Conservation (phyloP, 805 yeast species). For the Candida ponderosae region DNA sequence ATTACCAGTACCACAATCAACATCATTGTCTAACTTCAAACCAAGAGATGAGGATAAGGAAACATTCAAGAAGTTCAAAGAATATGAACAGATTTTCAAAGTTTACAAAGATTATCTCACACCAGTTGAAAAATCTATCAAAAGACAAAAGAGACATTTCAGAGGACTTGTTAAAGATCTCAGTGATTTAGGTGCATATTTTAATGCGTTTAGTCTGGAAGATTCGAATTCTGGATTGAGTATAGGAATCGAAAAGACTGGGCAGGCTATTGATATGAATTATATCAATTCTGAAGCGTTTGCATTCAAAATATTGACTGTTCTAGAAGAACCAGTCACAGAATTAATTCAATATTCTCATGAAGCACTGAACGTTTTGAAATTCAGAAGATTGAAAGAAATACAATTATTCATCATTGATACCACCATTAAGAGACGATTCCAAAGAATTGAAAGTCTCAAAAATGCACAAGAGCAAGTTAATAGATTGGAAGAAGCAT, state of each 20-base stretch:
- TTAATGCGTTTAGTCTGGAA: conserved; percentile 53
- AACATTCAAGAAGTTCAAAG: conserved; percentile 12
- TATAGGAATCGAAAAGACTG: conserved; percentile 66
- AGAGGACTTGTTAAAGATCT: conserved; percentile 55
- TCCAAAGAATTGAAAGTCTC: conserved; percentile 21
- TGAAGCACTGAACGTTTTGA: conserved; percentile 36
- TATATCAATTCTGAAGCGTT: conserved; percentile 43
- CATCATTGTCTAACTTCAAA: conserved; percentile 20
- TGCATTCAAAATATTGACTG: conserved; percentile 24
- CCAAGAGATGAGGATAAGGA: conserved; percentile 11
- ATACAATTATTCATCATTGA: conserved; percentile 38
- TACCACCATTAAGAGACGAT: conserved; percentile 29
- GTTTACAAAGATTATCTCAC: conserved; percentile 16
- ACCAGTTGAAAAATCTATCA: conserved; percentile 13
- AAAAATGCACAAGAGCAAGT: conserved; percentile 26
- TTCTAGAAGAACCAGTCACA: conserved; percentile 29
- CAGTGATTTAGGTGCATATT: conserved; percentile 70
- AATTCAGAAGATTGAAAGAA: conserved; percentile 51
- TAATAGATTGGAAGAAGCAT: conserved; percentile 22
- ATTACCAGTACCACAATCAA: conserved; percentile 51
- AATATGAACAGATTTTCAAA: conserved; percentile 18
- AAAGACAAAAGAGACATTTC: conserved; percentile 25
- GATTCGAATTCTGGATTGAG: conserved; percentile 32
- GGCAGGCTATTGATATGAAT: conserved; percentile 76
- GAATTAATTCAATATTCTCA: conserved; percentile 26